phyloP scores from a whole-genome alignment of 345 rosid genomes.

The Populus deltoides region DNA sequence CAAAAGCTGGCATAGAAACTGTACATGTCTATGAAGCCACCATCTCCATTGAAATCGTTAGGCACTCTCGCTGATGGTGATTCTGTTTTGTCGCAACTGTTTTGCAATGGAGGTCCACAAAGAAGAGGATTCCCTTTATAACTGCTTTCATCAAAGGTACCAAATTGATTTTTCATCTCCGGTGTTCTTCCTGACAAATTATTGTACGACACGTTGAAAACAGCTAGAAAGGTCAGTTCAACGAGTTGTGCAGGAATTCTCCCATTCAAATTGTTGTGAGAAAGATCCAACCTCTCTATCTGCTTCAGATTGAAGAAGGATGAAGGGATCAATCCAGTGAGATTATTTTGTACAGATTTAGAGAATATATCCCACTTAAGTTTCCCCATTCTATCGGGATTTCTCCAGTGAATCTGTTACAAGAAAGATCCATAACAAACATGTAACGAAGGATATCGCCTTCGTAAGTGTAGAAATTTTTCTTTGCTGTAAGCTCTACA shows the following conservation, averaged over 20 bases:
- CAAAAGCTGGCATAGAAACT: constrained; percentile 1
- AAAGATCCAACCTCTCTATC: constrained; percentile 39
- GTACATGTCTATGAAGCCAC: constrained; percentile 6
- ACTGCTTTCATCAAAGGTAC: constrained; percentile 16
- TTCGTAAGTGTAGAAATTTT: neutral
- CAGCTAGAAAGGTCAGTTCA: constrained; percentile 3
- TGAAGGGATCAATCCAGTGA: constrained; percentile 19
- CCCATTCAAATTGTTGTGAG: constrained; percentile 24
- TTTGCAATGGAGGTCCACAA: constrained; percentile 23
- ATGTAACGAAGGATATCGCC: neutral
- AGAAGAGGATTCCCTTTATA: constrained; percentile 28
- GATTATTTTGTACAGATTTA: constrained; percentile 35
- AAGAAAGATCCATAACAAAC: neutral
- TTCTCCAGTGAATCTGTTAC: neutral
- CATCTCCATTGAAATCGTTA: neutral
- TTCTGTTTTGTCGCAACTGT: neutral
- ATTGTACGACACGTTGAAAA: constrained; percentile 36
- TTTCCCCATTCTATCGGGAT: neutral
- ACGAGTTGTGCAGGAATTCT: constrained; percentile 24
- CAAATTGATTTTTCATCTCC: constrained; percentile 14
- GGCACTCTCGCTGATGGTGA: neutral
- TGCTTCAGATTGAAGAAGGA: constrained; percentile 21
- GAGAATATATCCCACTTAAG: neutral
- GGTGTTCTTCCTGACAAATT: constrained; percentile 30
- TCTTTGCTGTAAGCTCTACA: neutral